Evolutionary conservation across 2,329 filamentous ascomycete genomes (phyloP), one percentile per base, ranked within the genome.

Genomic region (Talaromyces sp.): DNA sequence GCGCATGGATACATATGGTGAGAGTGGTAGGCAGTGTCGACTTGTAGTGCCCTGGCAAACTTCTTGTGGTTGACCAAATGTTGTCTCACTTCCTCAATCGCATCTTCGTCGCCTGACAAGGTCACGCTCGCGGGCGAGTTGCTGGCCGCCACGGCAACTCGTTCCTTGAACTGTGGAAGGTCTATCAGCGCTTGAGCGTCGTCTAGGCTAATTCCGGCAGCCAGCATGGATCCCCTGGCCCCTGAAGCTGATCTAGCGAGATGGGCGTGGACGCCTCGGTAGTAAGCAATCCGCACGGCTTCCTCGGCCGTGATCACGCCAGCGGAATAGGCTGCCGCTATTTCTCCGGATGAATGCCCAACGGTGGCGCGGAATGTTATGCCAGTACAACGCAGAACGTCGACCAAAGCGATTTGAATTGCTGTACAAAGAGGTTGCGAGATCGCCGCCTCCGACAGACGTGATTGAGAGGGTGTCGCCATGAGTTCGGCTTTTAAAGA

Each of bases 271-370:
- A 75, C 64, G 0, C 80, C 80, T 0, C 81, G 76, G 56, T 78
- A 78, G 63, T 80, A 82, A 0, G 80, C 78, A 19, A 77, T 70
- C 0, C 66, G 66, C 3, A 83, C 79, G 3, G 81, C 80, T 11
- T 80, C 76, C 1, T n/a, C n/a, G n/a, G n/a, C n/a, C 66, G 55
- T 1, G 70, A 71, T 70, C 2, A 85, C 58, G 19, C 80, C 81
- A 0, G 79, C 76, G 0, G 80, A 79, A 63, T 82, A 84, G 0
- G 79, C 81, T 0, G 80, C 80, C 0, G 69, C 80, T 19, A 82
- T 82, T 64, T 82, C 80, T 9, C 80, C 80, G 0, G 75, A 78
- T 0, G 78, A 81, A 65, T 82, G 80, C n/a, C 80, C 80, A 2
- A 80, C 72, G 2, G 78, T 75, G 1, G 70, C 71, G n/a, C n/a